Conservation (phyloP, 257 asterid species). For the Solanum chiquidenum region DNA sequence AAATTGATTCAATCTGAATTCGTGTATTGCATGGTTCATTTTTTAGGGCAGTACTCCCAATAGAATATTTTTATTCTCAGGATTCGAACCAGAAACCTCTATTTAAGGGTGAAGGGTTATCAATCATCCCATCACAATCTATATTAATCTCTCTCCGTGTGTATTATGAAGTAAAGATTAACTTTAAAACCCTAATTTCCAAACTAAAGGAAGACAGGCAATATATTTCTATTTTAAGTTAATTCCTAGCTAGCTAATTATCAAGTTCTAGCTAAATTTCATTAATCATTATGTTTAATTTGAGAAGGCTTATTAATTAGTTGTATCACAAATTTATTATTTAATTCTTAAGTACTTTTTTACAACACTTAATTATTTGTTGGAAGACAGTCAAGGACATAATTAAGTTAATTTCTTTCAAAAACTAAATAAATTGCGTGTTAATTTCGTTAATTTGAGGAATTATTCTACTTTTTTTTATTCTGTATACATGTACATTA, state of each 20-base stretch:
- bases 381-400: neutral
- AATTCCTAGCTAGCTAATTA: neutral
- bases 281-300: neutral
- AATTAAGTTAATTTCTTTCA: neutral
- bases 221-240: neutral
- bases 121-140: neutral
- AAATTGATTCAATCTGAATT: neutral
- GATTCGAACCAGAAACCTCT: fast-evolving
- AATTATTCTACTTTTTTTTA: neutral
- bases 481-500: too few species aligned
- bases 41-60: fast-evolving
- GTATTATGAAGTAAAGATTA: neutral
- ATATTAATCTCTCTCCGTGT: neutral
- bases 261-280: neutral
- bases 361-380: neutral
- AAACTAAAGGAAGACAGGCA: neutral
- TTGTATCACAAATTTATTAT: neutral
- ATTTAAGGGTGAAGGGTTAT: neutral
- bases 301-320: neutral
- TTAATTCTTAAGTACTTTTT: neutral
- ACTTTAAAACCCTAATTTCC: neutral
- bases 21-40: neutral
- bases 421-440: neutral
- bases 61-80: too few species aligned
- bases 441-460: neutral